Evolutionary conservation across 2,329 filamentous ascomycete genomes (phyloP).

Genomic region (Xylariaceae sp.): DNA sequence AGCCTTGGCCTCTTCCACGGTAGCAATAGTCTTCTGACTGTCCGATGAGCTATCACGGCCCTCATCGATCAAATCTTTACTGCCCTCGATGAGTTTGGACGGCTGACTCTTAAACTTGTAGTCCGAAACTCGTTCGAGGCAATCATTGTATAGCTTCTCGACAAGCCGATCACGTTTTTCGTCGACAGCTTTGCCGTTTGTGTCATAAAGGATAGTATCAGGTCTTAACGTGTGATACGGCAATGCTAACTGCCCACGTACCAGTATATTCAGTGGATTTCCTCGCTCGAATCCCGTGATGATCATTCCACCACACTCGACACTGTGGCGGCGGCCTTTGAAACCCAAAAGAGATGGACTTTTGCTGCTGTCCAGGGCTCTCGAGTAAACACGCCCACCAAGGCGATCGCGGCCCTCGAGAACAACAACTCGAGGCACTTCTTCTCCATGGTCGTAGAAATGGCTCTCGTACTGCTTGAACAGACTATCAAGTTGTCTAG

Average conservation of each 20-base stretch:
- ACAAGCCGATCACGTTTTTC: conserved; percentile 74
- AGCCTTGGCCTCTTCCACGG: conserved; percentile 66
- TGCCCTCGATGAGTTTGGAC: conserved; percentile 72
- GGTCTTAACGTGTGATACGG: conserved; percentile 76
- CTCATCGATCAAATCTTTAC: conserved; percentile 74
- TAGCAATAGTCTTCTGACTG: conserved; percentile 65
- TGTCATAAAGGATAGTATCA: conserved; percentile 88
- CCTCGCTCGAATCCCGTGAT: conserved; percentile 95
- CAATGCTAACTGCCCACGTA: conserved; percentile 84
- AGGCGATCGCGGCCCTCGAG: conserved; percentile 84
- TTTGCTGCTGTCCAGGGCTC: conserved; percentile 57
- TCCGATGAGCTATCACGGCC: conserved; percentile 74
- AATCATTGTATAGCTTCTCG: conserved; percentile 91
- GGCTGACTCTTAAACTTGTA: conserved; percentile 77
- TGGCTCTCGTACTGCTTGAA: conserved; percentile 73
- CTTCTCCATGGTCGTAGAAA: conserved; percentile 62
- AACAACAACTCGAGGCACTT: conserved; percentile 69
- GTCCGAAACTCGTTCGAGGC: conserved; percentile 83
- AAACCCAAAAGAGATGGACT: conserved; percentile 46
- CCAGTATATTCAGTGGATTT: conserved; percentile 86
- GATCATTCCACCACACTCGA: conserved; percentile 97
- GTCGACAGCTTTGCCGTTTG: conserved; percentile 73
- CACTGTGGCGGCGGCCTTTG: conserved; percentile 66
- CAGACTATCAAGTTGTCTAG: conserved; percentile 83
- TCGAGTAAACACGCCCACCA: conserved; percentile 91